phyloP scores from a whole-genome alignment of 805 yeast genomes.

The Candida peoriensis region DNA sequence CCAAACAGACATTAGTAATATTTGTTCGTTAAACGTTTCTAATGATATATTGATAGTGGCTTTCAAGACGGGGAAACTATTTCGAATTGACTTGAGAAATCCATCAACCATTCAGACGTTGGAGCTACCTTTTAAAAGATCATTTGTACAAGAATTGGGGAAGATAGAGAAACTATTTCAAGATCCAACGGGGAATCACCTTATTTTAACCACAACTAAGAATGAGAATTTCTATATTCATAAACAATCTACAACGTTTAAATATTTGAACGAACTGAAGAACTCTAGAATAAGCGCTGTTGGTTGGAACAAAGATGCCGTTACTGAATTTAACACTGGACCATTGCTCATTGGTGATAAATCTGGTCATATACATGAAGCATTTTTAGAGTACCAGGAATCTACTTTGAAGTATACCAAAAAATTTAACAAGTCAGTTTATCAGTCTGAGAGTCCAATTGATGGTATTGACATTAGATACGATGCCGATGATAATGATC shows the following conservation, averaged over 20 bases:
- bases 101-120: conserved; percentile 53
- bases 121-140: conserved; percentile 27
- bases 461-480: conserved; percentile 24
- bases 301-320: conserved; percentile 35
- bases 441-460: conserved; percentile 22
- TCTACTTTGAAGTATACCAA: conserved; percentile 39
- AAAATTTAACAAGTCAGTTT: conserved; percentile 34
- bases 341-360: conserved; percentile 44
- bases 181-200: conserved; percentile 48
- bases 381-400: conserved; percentile 31
- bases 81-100: conserved; percentile 58
- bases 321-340: conserved; percentile 35
- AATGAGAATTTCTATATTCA: conserved; percentile 46
- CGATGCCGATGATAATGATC: conserved; percentile 3
- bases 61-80: conserved; percentile 45
- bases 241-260: conserved; percentile 34
- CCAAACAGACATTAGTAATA: conserved; percentile 40
- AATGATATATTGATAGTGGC: conserved; percentile 54
- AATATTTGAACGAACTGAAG: conserved; percentile 41
- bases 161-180: conserved; percentile 35
- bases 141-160: conserved; percentile 21
- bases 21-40: conserved; percentile 48
- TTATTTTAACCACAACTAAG: conserved; percentile 42
- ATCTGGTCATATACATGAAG: conserved; percentile 45
- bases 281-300: conserved; percentile 38